A percentile compares a stretch with the other conserved stretches of the same genome.
phyloP scores from a whole-genome alignment of 73 alveolate species.

The Tetrahymena thermophila region DNA sequence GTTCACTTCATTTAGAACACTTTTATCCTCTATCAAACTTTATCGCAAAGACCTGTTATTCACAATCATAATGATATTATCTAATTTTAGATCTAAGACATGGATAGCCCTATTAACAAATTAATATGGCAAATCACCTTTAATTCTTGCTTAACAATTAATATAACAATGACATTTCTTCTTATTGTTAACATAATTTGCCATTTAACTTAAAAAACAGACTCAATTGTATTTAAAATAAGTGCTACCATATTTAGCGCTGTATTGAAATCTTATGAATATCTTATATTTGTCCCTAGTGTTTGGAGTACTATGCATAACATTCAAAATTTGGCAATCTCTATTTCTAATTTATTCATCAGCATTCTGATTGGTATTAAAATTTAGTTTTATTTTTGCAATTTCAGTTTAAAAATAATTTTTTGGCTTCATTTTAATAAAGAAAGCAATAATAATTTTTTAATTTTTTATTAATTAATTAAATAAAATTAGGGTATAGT shows the following conservation, averaged over 20 bases:
- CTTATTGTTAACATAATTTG: background rate
- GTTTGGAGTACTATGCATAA: background rate
- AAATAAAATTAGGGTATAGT: background rate
- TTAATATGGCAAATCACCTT: background rate
- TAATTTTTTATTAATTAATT: background rate
- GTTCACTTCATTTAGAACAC: background rate
- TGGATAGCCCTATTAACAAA: background rate
- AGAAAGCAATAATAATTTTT: too few relatives aligned
- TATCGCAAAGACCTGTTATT: background rate
- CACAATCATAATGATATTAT: background rate
- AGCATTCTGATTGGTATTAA: background rate
- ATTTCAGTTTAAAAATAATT: too few relatives aligned
- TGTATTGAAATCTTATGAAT: background rate
- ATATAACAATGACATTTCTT: background rate
- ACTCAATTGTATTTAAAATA: background rate
- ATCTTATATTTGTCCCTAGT: background rate
- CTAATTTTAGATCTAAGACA: background rate
- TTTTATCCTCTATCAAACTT: background rate
- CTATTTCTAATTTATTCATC: background rate
- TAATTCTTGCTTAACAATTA: background rate
- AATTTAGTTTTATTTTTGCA: background rate
- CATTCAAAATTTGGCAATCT: background rate
- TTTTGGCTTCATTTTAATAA: too few relatives aligned
- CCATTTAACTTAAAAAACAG: background rate
- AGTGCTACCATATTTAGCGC: background rate